Base-by-base conservation (phyloP, 1,284 basidiomycete genomes). In the Erythrobasidium hasegawianum region DNA sequence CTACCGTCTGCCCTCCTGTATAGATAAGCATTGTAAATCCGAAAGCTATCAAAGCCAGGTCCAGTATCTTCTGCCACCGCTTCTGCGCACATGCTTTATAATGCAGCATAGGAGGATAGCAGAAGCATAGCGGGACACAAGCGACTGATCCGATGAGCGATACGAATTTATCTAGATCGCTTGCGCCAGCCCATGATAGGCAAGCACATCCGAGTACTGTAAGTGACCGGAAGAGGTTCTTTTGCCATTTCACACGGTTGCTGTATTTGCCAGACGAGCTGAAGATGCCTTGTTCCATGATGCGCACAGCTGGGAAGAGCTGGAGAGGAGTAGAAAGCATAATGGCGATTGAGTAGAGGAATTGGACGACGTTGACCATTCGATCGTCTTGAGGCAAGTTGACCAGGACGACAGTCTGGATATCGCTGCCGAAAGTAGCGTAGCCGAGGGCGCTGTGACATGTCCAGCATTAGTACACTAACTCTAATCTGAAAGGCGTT, bases 261-360 rank as follows among this genome's bases (percentile, higher is more conserved):
- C 67, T 69, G 18, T 91, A 90, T 69, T 97, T 96, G 73, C 93
- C 96, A 58, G 85, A 85, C 64, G 77, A 73, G 58, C 85, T 84
- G 77, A 98, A 97, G n/a, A 98, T 75, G 1, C 90, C 94, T 73
- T 95, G 95, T 81, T 99, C 96, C 80, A 98, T 85, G 76, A 99
- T 97, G 52, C 93, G 85, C 55, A 97, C 87, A 0, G 94, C 96
- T 0, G 95, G 95, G 88, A 98, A 67, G 2, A 78, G 72, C 69
- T 78, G 77, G 2, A 98, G 84, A 0, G 95, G 95, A 14, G 90
- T 88, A 14, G 92, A 96, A 45, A 97, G 85, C 68, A 97, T 81
- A 76, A 97, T 98, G 9, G 94, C 95, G 50, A 94, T 77, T n/a
- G 89, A 87, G 79, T 80, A 74, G 38, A 79, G 73, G 72, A 76